These are phyloP conservation scores for Rhodotorula sp. DNA, from an alignment of 1,284 basidiomycete species.

Conservation along the genomic window DNA sequence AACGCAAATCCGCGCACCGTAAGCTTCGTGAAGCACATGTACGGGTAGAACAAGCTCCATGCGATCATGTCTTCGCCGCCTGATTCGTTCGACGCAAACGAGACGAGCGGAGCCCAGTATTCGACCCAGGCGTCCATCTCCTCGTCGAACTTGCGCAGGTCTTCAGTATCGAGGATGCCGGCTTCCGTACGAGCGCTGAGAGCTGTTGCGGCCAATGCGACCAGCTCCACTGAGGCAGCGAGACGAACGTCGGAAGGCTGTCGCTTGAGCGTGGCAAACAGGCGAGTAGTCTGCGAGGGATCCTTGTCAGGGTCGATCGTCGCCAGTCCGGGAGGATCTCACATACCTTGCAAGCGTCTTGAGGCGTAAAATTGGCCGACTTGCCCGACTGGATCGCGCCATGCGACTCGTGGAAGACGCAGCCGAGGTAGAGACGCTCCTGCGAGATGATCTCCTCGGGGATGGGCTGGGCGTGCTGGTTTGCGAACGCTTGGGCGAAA, in stretches of 20 bases:
- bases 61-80: slow-evolving; percentile 24
- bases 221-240: slow-evolving; percentile 37
- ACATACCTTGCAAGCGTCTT: slow-evolving; percentile 29
- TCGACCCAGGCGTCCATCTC: slow-evolving; percentile 33
- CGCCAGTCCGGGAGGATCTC: not conserved
- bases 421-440: slow-evolving; percentile 33
- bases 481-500: slow-evolving; percentile 36
- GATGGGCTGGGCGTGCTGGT: slow-evolving; percentile 25
- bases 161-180: slow-evolving; percentile 26
- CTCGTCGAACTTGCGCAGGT: slow-evolving; percentile 26
- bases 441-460: slow-evolving; percentile 31
- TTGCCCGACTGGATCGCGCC: slow-evolving; percentile 39
- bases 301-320: not conserved
- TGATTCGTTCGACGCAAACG: not conserved
- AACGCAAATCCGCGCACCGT: slow-evolving; percentile 36
- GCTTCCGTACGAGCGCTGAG: slow-evolving; percentile 21
- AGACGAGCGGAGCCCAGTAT: slow-evolving; percentile 36
- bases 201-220: slow-evolving; percentile 24
- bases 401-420: slow-evolving; percentile 40
- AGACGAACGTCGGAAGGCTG: slow-evolving; percentile 37
- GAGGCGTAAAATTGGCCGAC: slow-evolving; percentile 28
- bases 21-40: slow-evolving; percentile 32
- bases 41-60: slow-evolving; percentile 30
- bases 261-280: slow-evolving; percentile 28
- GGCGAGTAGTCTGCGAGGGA: slow-evolving; percentile 18